Conservation (phyloP, 2,329 filamentous ascomycete genomes). For the Aspergillus caelatus region DNA sequence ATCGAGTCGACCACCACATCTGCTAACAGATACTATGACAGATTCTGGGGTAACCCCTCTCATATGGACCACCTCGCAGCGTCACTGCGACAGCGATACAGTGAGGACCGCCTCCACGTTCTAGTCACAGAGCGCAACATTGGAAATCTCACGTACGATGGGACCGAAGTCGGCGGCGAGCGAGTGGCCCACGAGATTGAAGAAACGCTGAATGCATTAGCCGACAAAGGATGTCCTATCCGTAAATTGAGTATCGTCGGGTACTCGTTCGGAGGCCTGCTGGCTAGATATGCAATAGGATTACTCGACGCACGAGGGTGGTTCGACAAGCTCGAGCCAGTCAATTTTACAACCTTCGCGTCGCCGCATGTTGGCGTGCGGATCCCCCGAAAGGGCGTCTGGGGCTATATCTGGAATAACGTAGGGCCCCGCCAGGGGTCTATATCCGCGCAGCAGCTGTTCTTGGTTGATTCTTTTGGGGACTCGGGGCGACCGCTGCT, state of each 20-base stretch:
- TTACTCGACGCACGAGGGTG: constrained; percentile 79
- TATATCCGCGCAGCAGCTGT: constrained; percentile 82
- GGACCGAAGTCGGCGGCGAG: constrained; percentile 70
- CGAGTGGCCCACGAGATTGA: constrained; percentile 67
- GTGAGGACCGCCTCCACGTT: constrained; percentile 57
- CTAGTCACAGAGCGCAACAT: constrained; percentile 59
- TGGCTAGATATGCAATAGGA: constrained; percentile 84
- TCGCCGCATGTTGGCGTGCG: constrained; percentile 80
- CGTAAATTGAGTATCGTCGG: constrained; percentile 83
- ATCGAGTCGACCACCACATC: background rate
- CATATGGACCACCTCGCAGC: constrained; percentile 60
- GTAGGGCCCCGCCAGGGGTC: constrained; percentile 80
- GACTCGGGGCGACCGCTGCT: constrained; percentile 80
- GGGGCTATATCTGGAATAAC: constrained; percentile 76
- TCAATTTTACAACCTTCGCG: constrained; percentile 94
- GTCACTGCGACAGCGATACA: constrained; percentile 53
- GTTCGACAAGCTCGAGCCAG: constrained; percentile 76
- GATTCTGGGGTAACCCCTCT: constrained; percentile 63
- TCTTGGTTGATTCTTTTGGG: constrained; percentile 82
- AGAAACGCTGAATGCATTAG: constrained; percentile 56
- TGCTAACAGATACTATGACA: constrained; percentile 25
- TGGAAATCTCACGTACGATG: constrained; percentile 64
- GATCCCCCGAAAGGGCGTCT: constrained; percentile 67
- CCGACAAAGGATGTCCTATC: constrained; percentile 68
- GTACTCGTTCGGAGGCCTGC: constrained; percentile 85